Conservation (phyloP, 164 flowering plant species). For the Cinnamomum micranthum region DNA sequence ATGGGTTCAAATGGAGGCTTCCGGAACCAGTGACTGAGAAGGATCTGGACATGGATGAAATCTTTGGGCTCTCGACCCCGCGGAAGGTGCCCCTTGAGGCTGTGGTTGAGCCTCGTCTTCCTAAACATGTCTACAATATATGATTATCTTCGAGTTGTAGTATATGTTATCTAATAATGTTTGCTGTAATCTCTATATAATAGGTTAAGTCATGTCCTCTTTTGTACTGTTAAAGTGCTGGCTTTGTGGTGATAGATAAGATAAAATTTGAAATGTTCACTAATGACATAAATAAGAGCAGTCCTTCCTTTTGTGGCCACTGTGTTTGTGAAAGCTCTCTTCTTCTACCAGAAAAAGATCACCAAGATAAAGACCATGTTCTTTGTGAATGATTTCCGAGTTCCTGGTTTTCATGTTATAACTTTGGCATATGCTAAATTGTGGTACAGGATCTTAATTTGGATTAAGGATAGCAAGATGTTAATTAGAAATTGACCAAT, state of each 20-base stretch:
- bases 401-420: too few species aligned
- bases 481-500: too few species aligned
- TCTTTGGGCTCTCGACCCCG: slow-evolving; percentile 66
- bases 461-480: too few species aligned
- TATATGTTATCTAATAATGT: not conserved
- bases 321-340: too few species aligned
- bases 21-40: slow-evolving; percentile 35
- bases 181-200: not conserved
- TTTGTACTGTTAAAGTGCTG: not conserved
- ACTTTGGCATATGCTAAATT: too few species aligned
- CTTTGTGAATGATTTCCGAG: too few species aligned
- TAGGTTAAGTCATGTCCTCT: not conserved
- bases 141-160: not conserved
- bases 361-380: too few species aligned
- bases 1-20: slow-evolving; percentile 64
- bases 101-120: slow-evolving; percentile 46
- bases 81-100: slow-evolving; percentile 44
- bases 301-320: too few species aligned
- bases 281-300: too few species aligned
- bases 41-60: slow-evolving; percentile 69
- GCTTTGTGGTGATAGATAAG: not conserved
- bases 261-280: too few species aligned
- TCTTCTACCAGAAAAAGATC: too few species aligned
- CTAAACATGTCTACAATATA: slow-evolving; percentile 24
- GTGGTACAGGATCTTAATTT: too few species aligned